Evolutionary conservation across 2,329 filamentous ascomycete genomes (phyloP).

Genomic region (Exophiala calicioides): DNA sequence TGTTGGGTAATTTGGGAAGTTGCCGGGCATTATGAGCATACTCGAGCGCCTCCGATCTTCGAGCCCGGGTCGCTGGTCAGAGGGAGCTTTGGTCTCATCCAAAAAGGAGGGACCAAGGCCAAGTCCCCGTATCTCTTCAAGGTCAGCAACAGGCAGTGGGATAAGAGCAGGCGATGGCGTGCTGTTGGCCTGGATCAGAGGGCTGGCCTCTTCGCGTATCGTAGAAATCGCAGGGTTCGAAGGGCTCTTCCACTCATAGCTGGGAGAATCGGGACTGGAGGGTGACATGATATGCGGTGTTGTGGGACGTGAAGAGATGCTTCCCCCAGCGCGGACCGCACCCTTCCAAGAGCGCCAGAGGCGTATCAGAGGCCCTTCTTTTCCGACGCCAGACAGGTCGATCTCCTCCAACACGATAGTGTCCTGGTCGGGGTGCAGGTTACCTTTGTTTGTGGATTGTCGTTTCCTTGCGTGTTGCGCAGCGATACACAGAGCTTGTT

Average conservation of each 20-base stretch:
- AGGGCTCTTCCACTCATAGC: constrained; percentile 39
- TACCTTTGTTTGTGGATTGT: constrained; percentile 47
- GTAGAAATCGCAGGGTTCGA: constrained; percentile 36
- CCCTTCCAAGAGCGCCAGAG: constrained; percentile 97
- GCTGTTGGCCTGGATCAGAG: constrained; percentile 33
- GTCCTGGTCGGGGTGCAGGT: constrained; percentile 56
- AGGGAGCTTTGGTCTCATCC: background rate
- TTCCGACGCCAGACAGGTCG: constrained; percentile 89
- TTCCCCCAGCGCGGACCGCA: constrained; percentile 58
- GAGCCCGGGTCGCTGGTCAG: constrained; percentile 7
- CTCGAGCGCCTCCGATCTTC: constrained; percentile 22
- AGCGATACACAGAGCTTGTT: constrained; percentile 84
- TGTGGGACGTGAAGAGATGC: constrained; percentile 52
- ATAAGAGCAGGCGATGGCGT: constrained; percentile 56
- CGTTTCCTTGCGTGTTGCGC: constrained; percentile 79
- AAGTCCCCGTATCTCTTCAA: constrained; percentile 79
- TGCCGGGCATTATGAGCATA: constrained; percentile 29
- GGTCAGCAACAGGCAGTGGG: constrained; percentile 65
- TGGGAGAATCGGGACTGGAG: constrained; percentile 33
- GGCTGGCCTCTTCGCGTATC: constrained; percentile 31
- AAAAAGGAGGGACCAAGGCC: constrained; percentile 58
- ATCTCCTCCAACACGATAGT: constrained; percentile 79
- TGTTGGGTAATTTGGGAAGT: constrained; percentile 14
- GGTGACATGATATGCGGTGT: constrained; percentile 35
- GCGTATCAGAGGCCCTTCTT: constrained; percentile 83